These are phyloP conservation scores for Neoscytalidium dimidiatum DNA, from an alignment of 2,329 filamentous ascomycete genomes.

Conservation along the genomic window DNA sequence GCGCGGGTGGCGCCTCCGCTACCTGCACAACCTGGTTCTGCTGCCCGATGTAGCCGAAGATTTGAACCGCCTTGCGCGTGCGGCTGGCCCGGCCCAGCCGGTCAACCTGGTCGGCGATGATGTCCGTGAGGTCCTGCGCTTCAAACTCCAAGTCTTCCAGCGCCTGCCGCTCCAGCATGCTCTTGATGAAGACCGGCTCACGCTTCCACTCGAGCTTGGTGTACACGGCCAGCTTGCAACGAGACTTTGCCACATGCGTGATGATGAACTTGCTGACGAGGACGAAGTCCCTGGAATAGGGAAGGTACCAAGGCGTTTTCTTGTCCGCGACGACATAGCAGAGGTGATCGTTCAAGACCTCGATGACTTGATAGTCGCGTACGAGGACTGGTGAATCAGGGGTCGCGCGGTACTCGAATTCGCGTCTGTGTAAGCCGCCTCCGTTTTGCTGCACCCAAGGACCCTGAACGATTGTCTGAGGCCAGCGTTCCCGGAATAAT, in stretches of 20 bases:
- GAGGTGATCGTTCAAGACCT: slow-evolving; percentile 60
- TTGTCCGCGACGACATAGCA: slow-evolving; percentile 68
- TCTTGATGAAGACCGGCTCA: slow-evolving; percentile 35
- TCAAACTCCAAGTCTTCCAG: slow-evolving; percentile 73
- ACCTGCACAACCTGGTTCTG: slow-evolving; percentile 62
- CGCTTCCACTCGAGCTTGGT: slow-evolving; percentile 85
- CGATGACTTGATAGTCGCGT: slow-evolving; percentile 82
- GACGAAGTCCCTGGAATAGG: slow-evolving; percentile 75
- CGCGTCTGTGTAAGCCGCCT: slow-evolving; percentile 69
- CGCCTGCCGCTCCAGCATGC: slow-evolving; percentile 60
- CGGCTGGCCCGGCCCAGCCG: slow-evolving; percentile 72
- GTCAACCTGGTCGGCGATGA: slow-evolving; percentile 75
- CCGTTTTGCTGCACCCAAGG: slow-evolving; percentile 74
- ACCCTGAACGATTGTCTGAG: slow-evolving; percentile 69
- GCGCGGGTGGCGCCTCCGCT: slow-evolving; percentile 38
- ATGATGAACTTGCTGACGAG: slow-evolving; percentile 90
- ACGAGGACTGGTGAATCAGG: slow-evolving; percentile 51
- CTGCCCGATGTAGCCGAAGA: slow-evolving; percentile 75
- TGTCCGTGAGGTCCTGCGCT: slow-evolving; percentile 72
- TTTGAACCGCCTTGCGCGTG: slow-evolving; percentile 75
- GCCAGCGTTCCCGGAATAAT: slow-evolving; percentile 70
- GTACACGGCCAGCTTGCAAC: slow-evolving; percentile 87
- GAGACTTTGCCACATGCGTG: slow-evolving; percentile 88
- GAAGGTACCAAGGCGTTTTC: slow-evolving; percentile 78
- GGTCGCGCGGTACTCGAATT: slow-evolving; percentile 80